These are phyloP conservation scores for Phytophthora idaei DNA, from an alignment of 352 stramenopile species.

Conservation along the genomic window DNA sequence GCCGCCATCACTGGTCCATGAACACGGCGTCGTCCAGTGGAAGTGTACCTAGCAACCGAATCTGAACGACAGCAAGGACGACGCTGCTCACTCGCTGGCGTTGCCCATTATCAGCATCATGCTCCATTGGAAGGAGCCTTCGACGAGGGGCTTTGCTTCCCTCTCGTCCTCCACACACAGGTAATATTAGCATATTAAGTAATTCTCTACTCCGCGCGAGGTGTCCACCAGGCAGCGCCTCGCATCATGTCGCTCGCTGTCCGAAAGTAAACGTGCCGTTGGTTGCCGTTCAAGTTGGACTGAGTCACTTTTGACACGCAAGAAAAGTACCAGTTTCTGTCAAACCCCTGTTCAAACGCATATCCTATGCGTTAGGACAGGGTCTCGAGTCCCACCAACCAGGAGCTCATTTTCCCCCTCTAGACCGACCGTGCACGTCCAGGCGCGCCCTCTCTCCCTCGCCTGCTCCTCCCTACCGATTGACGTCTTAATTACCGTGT, in stretches of 20 bases:
- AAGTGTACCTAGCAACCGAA: conserved; percentile 18
- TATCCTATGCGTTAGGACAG: conserved; percentile 16
- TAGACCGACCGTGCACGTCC: conserved; percentile 1
- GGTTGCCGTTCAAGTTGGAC: conserved; percentile 12
- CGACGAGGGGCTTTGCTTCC: conserved; percentile 2
- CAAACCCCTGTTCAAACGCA: conserved; percentile 18
- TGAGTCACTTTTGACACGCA: conserved; percentile 10
- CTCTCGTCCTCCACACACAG: conserved; percentile 13
- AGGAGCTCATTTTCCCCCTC: conserved; percentile 36
- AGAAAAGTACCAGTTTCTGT: conserved; percentile 6
- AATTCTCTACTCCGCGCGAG: conserved; percentile 16
- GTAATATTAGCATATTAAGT: conserved; percentile 44
- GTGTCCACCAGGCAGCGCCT: conserved; percentile 16
- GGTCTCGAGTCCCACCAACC: conserved; percentile 23
- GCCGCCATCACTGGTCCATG: conserved; percentile 39
- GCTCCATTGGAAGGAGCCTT: conserved; percentile 13
- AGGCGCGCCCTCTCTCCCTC: neutral
- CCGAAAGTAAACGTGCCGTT: conserved; percentile 24
- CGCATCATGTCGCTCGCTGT: conserved; percentile 5
- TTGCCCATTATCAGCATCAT: conserved; percentile 9
- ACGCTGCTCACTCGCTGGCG: conserved; percentile 1
- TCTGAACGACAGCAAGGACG: conserved; percentile 21
- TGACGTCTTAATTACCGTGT: conserved; percentile 13
- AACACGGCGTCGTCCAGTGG: conserved; percentile 25
- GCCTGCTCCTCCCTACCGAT: neutral